Evolutionary conservation across 441 rosid species (phyloP).

Genomic region (Biscutella laevigata): DNA sequence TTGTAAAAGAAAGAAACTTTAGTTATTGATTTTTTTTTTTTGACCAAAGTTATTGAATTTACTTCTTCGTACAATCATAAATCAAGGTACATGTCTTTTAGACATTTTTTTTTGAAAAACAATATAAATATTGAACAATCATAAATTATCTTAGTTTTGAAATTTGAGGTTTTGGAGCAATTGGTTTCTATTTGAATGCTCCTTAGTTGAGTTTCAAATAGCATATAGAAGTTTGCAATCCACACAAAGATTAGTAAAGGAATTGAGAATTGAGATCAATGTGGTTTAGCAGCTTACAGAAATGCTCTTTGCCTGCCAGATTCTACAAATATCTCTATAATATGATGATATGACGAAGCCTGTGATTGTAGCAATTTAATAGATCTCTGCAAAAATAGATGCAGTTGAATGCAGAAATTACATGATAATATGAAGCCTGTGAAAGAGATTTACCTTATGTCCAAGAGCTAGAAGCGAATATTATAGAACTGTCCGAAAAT

Average conservation of each 20-base stretch:
- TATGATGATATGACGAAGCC: background rate
- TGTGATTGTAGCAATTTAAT: conserved; percentile 44
- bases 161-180: too few relatives aligned
- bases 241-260: background rate
- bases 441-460: conserved; percentile 63
- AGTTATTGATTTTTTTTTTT: too few relatives aligned
- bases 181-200: too few relatives aligned
- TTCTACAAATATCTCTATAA: background rate
- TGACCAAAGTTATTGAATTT: too few relatives aligned
- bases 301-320: background rate
- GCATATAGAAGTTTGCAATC: background rate
- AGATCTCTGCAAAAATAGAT: conserved; percentile 45
- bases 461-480: conserved; percentile 50
- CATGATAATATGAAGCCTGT: conserved; percentile 46
- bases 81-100: too few relatives aligned
- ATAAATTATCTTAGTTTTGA: too few relatives aligned
- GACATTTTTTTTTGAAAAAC: too few relatives aligned
- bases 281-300: background rate
- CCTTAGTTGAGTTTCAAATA: background rate
- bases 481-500: conserved; percentile 55
- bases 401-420: conserved; percentile 75
- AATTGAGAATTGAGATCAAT: background rate
- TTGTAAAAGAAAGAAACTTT: too few relatives aligned
- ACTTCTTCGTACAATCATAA: too few relatives aligned
- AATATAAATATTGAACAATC: too few relatives aligned